These are phyloP conservation scores for Aureobasidium sp. DNA, from an alignment of 2,329 filamentous ascomycete genomes.

Conservation along the genomic window DNA sequence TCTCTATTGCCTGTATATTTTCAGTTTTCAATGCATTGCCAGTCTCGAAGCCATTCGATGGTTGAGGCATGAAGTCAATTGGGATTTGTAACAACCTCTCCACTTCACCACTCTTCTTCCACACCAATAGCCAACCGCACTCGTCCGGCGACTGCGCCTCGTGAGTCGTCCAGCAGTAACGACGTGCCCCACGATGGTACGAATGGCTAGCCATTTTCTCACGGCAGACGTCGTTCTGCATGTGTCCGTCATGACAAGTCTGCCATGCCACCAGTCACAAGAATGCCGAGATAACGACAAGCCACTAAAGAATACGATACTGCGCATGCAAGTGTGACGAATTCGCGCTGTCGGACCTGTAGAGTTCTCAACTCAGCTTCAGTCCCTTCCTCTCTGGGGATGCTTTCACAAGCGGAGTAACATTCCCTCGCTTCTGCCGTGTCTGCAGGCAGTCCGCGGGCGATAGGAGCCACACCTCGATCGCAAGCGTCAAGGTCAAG, in stretches of 20 bases:
- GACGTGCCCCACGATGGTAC: neutral
- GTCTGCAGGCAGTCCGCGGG: neutral
- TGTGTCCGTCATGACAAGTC: neutral
- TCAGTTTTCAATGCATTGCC: neutral
- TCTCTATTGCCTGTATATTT: conserved; percentile 6
- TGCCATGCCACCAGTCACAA: neutral
- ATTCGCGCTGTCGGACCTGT: neutral
- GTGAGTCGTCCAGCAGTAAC: neutral
- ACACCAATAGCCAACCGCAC: neutral
- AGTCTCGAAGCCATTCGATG: neutral
- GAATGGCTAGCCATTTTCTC: neutral
- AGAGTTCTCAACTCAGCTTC: neutral
- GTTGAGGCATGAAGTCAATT: conserved; percentile 11
- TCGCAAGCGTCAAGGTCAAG: neutral
- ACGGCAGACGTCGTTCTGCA: conserved; percentile 6
- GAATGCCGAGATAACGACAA: neutral
- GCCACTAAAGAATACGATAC: neutral
- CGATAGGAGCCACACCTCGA: neutral
- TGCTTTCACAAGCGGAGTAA: neutral
- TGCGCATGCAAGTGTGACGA: neutral
- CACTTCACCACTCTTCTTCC: neutral
- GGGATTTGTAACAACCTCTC: conserved; percentile 8
- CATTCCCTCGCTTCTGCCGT: conserved; percentile 1
- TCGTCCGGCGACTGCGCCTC: neutral
- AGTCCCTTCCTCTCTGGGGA: neutral